Conservation (phyloP, 139 green algal genomes). For the Haematococcus sp. region DNA sequence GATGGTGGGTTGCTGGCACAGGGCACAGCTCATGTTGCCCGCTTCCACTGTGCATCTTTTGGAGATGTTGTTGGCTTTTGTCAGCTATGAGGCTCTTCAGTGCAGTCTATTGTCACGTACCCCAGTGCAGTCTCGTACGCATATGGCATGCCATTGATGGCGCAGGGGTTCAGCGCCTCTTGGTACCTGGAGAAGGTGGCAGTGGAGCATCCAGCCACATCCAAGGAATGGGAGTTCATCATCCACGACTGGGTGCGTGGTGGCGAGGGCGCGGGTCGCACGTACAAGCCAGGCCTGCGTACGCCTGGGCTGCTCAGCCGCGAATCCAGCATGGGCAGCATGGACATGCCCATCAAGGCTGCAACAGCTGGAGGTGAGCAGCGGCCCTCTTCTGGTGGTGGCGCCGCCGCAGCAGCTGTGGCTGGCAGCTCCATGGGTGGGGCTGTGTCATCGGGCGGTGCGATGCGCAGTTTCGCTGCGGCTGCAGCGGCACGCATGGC, state of each 20-base stretch:
- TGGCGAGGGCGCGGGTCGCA: conserved; percentile 11
- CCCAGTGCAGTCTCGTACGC: neutral
- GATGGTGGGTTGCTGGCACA: no score
- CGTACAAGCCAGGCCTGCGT: conserved; percentile 9
- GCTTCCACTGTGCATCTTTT: no score
- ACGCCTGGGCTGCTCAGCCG: conserved; percentile 18
- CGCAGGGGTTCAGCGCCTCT: conserved; percentile 21
- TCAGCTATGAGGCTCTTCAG: no score
- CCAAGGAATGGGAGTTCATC: conserved; percentile 16
- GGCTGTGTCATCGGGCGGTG: no score
- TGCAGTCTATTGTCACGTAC: no score
- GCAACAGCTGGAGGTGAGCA: neutral
- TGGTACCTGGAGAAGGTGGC: conserved; percentile 30
- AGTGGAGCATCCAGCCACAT: conserved; percentile 28
- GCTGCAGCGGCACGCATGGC: no score
- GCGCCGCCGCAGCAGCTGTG: no score
- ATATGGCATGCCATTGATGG: neutral
- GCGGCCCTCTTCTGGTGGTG: no score
- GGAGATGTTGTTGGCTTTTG: no score
- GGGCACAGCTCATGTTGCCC: no score
- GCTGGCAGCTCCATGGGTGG: no score
- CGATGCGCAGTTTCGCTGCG: no score
- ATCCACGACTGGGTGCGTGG: conserved; percentile 37
- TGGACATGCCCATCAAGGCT: neutral
- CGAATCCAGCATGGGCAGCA: conserved; percentile 13